Conservation (phyloP, 805 yeast genomes). For the Yarrowia hollandica region DNA sequence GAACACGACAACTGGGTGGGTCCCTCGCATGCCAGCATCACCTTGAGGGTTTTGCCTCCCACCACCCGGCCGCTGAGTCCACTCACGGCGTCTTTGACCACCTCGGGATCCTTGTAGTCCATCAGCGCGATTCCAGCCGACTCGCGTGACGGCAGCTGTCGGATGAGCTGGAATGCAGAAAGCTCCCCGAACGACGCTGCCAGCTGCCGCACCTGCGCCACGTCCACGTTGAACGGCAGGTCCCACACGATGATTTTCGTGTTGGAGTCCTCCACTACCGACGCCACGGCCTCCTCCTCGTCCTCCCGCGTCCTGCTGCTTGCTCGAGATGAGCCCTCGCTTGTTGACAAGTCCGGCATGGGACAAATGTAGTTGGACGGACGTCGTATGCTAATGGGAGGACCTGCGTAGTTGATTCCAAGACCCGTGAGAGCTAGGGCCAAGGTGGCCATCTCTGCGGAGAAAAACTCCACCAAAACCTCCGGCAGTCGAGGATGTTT, state of each 20-base stretch:
- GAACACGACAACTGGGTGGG: constrained; percentile 33
- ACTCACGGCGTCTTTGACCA: constrained; percentile 39
- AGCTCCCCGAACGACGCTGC: constrained; percentile 37
- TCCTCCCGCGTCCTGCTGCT: neutral
- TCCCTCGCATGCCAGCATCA: constrained; percentile 45
- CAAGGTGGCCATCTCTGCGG: constrained; percentile 56
- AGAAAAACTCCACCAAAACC: constrained; percentile 50
- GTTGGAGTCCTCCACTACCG: constrained; percentile 31
- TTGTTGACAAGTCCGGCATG: constrained; percentile 4
- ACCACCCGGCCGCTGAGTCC: constrained; percentile 44
- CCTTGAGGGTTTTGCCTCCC: constrained; percentile 43
- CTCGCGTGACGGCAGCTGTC: constrained; percentile 22
- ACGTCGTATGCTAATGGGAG: constrained; percentile 43
- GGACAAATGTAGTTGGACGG: constrained; percentile 51
- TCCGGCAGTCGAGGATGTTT: constrained; percentile 12
- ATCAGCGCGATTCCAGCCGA: constrained; percentile 16
- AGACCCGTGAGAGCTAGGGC: constrained; percentile 47
- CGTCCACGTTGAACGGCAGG: neutral
- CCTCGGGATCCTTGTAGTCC: constrained; percentile 33
- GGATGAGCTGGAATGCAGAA: constrained; percentile 32
- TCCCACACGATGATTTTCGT: constrained; percentile 25
- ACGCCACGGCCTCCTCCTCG: constrained; percentile 24
- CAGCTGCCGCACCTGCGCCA: neutral
- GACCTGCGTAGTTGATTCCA: constrained; percentile 34
- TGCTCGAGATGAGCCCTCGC: too few species aligned